Conservation (phyloP, 2,329 filamentous ascomycete genomes). For the Pseudogymnoascus sp. region DNA sequence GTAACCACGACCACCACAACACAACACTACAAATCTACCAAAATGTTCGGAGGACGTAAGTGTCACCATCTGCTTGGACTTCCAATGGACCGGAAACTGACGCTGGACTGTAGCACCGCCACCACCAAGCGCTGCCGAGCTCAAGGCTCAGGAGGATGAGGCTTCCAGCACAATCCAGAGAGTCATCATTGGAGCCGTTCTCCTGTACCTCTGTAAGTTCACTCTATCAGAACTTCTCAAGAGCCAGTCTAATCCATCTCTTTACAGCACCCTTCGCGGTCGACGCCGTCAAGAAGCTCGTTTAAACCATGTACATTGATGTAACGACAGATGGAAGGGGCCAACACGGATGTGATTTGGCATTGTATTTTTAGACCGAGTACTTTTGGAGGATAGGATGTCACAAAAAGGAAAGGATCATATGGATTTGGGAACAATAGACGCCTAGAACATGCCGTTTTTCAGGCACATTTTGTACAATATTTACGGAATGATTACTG, state of each 20-base stretch:
- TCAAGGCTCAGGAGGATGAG: constrained; percentile 60
- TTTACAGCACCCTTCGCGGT: constrained; percentile 47
- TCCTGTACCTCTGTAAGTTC: constrained; percentile 72
- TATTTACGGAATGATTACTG: constrained; percentile 9
- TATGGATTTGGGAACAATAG: background rate
- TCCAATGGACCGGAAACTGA: background rate
- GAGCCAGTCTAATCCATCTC: constrained; percentile 10
- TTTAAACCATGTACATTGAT: constrained; percentile 28
- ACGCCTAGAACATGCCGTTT: background rate
- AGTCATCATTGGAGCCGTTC: constrained; percentile 56
- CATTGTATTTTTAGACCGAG: constrained; percentile 5
- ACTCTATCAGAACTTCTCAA: constrained; percentile 6
- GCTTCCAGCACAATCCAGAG: constrained; percentile 61
- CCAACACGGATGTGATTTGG: constrained; percentile 9
- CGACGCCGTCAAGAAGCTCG: constrained; percentile 45
- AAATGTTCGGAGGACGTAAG: constrained; percentile 59
- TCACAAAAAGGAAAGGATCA: constrained; percentile 5
- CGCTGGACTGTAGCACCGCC: constrained; percentile 44
- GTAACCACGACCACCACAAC: constrained; percentile 3
- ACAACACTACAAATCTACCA: constrained; percentile 22
- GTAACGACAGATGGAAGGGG: background rate
- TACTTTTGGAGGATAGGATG: background rate
- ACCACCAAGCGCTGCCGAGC: constrained; percentile 62
- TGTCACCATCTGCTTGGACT: constrained; percentile 16
- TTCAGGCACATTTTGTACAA: constrained; percentile 9